phyloP scores from a whole-genome alignment of 805 yeast species.

The Clavispora santaluciae region DNA sequence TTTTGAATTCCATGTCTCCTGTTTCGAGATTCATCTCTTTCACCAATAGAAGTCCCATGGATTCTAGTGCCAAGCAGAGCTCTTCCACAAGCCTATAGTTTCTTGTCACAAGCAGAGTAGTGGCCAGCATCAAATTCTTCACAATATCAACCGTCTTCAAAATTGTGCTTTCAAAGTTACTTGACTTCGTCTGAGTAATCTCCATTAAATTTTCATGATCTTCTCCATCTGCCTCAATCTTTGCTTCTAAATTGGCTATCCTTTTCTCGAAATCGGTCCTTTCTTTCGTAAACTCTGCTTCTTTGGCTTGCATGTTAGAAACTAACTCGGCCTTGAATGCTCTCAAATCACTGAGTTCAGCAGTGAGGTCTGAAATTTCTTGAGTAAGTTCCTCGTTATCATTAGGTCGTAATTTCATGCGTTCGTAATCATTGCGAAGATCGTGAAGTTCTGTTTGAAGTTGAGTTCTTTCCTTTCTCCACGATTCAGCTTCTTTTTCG shows the following conservation, averaged over 20 bases:
- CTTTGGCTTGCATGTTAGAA: constrained; percentile 65
- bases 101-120: background rate
- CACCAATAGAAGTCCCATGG: constrained; percentile 69
- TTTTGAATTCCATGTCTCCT: constrained; percentile 35
- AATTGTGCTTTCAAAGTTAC: background rate
- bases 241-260: constrained; percentile 37
- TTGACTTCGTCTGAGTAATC: constrained; percentile 23
- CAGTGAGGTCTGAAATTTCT: constrained; percentile 3
- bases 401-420: background rate
- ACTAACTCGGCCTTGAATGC: constrained; percentile 57
- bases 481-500: background rate
- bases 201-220: constrained; percentile 41
- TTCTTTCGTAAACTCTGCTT: constrained; percentile 53
- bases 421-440: background rate
- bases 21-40: constrained; percentile 26
- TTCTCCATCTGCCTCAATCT: constrained; percentile 44
- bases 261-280: constrained; percentile 46
- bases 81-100: constrained; percentile 31
- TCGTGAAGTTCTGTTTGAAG: background rate
- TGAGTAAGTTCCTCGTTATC: background rate
- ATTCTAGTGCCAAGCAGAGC: constrained; percentile 57
- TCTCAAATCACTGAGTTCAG: constrained; percentile 19
- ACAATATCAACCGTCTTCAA: background rate
- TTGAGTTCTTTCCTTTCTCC: background rate
- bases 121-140: constrained; percentile 2